phyloP scores from a whole-genome alignment of 495 filamentous ascomycete genomes.

The Aspergillus sclerotioniger region DNA sequence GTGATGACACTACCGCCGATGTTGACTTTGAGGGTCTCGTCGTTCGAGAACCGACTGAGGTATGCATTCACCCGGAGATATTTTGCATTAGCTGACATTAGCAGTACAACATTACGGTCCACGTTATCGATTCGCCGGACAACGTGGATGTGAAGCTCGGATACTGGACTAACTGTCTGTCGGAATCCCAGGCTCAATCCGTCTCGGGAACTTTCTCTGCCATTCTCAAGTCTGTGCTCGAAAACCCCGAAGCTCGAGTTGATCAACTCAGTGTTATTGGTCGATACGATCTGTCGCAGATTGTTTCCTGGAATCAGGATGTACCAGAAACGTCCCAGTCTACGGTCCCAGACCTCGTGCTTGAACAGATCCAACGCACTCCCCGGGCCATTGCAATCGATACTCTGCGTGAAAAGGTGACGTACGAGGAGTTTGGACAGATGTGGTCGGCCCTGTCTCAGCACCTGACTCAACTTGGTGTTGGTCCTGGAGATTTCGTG shows the following conservation, averaged over 20 bases:
- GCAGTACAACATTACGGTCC: background rate
- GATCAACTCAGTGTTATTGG: background rate
- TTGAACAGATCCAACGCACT: background rate
- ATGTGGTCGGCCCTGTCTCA: conserved; percentile 19
- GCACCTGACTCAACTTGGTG: conserved; percentile 6
- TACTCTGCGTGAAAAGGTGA: background rate
- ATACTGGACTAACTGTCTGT: background rate
- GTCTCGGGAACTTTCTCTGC: background rate
- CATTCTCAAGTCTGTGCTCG: background rate
- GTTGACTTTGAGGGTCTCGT: background rate
- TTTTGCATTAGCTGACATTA: background rate
- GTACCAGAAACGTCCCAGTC: background rate
- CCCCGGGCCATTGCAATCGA: background rate
- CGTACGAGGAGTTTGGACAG: conserved; percentile 11
- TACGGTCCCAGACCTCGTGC: background rate
- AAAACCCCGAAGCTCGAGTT: background rate
- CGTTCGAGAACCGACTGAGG: background rate
- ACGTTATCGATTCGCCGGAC: background rate
- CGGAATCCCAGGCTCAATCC: background rate
- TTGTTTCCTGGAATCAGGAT: background rate
- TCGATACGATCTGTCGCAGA: background rate
- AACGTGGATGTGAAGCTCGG: background rate
- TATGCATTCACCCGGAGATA: background rate
- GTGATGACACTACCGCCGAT: background rate
- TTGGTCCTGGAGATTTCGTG: conserved; percentile 18